These are phyloP conservation scores for Chamaecrista fasciculata DNA, from an alignment of 306 rosid species.

Conservation along the genomic window DNA sequence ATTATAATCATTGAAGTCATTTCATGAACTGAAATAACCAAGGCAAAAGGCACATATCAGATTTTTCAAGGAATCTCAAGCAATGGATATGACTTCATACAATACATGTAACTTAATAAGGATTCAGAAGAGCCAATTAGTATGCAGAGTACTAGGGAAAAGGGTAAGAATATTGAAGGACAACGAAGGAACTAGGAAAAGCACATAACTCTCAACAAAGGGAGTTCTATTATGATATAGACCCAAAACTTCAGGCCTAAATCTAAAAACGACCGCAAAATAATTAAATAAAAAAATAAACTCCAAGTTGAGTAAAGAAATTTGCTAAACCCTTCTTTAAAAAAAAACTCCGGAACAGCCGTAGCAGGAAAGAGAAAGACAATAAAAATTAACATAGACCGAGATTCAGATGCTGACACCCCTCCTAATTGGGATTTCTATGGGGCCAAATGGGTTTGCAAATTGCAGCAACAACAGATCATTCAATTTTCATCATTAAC, in stretches of 20 bases:
- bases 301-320: not conserved
- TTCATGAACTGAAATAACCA: constrained; percentile 5
- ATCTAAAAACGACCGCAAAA: not conserved
- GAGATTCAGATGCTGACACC: not conserved
- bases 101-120: not conserved
- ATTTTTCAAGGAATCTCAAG: not conserved
- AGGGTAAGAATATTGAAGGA: not conserved
- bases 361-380: not conserved
- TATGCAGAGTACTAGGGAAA: not conserved
- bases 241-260: not conserved
- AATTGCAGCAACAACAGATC: not conserved
- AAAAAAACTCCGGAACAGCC: not conserved
- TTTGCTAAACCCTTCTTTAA: not conserved
- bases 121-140: not conserved
- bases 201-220: not conserved
- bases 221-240: not conserved
- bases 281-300: not conserved
- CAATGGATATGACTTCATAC: not conserved
- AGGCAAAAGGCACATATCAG: not conserved
- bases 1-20: not conserved
- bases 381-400: not conserved
- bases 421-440: not conserved
- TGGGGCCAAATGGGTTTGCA: not conserved
- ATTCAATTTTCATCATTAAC: constrained; percentile 11
- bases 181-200: not conserved